Percentiles rank a stretch among this genome's conserved stretches.
These are phyloP conservation scores for Schizosaccharomyces versatilis DNA, from an alignment of 1,139 yeast genomes.

Conservation along the genomic window DNA sequence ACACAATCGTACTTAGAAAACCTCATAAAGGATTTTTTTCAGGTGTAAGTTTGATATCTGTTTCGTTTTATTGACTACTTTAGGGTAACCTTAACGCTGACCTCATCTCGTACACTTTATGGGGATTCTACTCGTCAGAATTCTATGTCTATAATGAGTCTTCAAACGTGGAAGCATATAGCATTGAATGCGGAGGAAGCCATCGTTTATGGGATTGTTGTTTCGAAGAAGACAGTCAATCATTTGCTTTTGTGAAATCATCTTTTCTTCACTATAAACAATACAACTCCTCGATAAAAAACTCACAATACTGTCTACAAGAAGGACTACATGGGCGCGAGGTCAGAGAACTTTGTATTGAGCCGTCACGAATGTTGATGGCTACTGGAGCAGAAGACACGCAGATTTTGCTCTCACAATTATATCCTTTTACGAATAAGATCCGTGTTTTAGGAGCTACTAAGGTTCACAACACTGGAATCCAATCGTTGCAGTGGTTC, in stretches of 20 bases:
- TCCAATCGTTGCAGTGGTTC: neutral
- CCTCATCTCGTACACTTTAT: neutral
- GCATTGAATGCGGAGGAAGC: neutral
- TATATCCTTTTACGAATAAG: neutral
- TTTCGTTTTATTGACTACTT: neutral
- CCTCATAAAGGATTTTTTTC: neutral
- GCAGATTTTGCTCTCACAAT: neutral
- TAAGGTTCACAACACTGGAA: neutral
- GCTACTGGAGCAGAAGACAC: neutral
- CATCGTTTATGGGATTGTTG: neutral
- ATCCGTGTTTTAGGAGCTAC: neutral
- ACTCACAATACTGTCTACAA: neutral
- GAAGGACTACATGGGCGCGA: constrained; percentile 1
- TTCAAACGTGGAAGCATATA: neutral
- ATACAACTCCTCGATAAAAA: too few relatives aligned
- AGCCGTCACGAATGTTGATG: neutral
- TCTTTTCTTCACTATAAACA: neutral
- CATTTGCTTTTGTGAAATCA: neutral
- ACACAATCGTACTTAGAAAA: neutral
- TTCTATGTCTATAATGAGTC: neutral
- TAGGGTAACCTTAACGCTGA: neutral
- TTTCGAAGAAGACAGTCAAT: neutral
- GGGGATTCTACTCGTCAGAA: neutral
- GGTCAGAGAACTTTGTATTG: neutral
- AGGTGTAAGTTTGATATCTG: neutral